Conservation (phyloP, 441 rosid species). For the Populus hybrid region DNA sequence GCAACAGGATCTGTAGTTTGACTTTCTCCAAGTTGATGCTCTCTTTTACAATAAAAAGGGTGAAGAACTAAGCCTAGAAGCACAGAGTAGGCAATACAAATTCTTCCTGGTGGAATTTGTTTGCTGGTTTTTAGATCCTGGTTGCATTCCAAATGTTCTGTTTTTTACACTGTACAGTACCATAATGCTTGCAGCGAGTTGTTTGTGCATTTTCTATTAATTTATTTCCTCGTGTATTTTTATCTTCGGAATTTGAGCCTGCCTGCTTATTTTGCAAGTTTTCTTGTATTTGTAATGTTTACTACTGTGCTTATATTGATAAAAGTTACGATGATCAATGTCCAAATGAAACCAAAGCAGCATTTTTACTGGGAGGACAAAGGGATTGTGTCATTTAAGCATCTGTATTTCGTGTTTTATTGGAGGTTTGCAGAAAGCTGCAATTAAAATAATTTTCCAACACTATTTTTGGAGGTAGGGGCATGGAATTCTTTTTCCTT, state of each 20-base stretch:
- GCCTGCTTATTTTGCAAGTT: neutral
- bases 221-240: neutral
- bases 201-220: neutral
- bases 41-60: neutral
- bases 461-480: neutral
- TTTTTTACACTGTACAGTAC: constrained; percentile 12
- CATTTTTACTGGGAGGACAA: neutral
- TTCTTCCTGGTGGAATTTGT: constrained; percentile 1
- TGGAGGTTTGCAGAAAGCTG: neutral
- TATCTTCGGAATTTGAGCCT: neutral
- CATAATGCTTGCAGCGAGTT: constrained; percentile 9
- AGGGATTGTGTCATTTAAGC: neutral
- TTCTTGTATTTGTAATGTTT: no score
- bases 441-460: no score
- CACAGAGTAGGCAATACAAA: neutral
- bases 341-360: neutral
- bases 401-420: neutral
- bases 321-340: neutral
- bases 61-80: neutral
- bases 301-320: neutral
- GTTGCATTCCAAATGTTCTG: constrained; percentile 4
- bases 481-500: neutral
- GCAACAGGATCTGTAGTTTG: constrained; percentile 33
- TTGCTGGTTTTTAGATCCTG: neutral
- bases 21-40: neutral